Evolutionary conservation across 2,329 filamentous ascomycete species (phyloP).

Genomic region (Penicillium sp.): DNA sequence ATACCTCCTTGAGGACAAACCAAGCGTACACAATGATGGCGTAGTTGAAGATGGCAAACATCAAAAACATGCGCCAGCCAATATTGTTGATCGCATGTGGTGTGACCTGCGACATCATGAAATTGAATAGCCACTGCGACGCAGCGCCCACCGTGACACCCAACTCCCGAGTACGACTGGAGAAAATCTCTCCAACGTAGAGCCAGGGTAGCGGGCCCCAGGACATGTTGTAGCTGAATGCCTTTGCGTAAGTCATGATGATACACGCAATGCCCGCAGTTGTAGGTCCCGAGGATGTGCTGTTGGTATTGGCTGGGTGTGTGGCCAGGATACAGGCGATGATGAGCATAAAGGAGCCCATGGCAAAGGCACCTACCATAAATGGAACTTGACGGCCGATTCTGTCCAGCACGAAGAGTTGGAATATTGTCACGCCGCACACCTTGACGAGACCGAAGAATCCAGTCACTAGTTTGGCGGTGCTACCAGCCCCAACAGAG

Average conservation of each 20-base stretch:
- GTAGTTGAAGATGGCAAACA: conserved; percentile 59
- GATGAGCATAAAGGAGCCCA: conserved; percentile 61
- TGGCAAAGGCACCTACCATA: conserved; percentile 56
- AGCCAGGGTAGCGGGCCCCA: conserved; percentile 48
- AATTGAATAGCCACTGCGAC: conserved; percentile 50
- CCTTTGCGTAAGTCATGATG: conserved; percentile 60
- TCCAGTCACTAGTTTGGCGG: conserved; percentile 57
- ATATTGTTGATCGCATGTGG: conserved; percentile 55
- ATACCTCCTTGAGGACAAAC: conserved; percentile 50
- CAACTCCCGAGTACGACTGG: conserved; percentile 44
- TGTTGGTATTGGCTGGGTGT: conserved; percentile 47
- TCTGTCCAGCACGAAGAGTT: conserved; percentile 57
- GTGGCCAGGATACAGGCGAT: conserved; percentile 57
- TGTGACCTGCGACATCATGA: conserved; percentile 48
- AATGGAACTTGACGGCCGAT: conserved; percentile 58
- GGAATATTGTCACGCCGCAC: conserved; percentile 54
- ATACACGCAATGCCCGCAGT: conserved; percentile 54
- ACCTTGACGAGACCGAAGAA: conserved; percentile 62
- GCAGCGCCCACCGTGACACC: conserved; percentile 44
- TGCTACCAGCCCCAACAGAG: conserved; percentile 56
- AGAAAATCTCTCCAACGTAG: conserved; percentile 48
- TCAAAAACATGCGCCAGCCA: conserved; percentile 57
- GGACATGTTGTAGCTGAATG: conserved; percentile 49
- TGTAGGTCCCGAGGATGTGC: conserved; percentile 41
- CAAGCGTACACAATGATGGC: conserved; percentile 53